Evolutionary conservation across 2,329 filamentous ascomycete species (phyloP).

Genomic region (Exophiala mesophila): DNA sequence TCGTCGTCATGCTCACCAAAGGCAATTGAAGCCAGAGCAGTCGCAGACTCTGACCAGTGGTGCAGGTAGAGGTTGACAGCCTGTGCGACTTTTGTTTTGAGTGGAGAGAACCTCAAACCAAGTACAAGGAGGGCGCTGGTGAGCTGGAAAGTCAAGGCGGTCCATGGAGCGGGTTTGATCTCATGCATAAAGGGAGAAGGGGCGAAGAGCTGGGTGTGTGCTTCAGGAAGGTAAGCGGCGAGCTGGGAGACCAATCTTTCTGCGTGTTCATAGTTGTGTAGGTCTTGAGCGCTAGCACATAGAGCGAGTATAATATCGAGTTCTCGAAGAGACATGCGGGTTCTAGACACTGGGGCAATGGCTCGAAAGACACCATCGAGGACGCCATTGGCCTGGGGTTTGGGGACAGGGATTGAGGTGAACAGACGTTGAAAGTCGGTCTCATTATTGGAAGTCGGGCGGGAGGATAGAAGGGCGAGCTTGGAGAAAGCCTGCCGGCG

Average conservation of each 20-base stretch:
- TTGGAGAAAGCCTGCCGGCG: conserved; percentile 41
- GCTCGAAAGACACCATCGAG: conserved; percentile 36
- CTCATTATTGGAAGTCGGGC: conserved; percentile 26
- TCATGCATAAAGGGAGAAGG: conserved; percentile 76
- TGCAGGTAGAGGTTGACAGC: conserved; percentile 68
- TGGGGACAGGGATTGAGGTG: conserved; percentile 29
- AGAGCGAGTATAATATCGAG: conserved; percentile 87
- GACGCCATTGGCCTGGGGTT: conserved; percentile 28
- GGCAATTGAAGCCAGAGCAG: conserved; percentile 50
- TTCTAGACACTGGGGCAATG: conserved; percentile 35
- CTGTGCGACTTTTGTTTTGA: conserved; percentile 62
- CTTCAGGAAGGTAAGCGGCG: conserved; percentile 78
- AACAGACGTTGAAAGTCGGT: conserved; percentile 36
- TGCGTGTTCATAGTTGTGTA: conserved; percentile 67
- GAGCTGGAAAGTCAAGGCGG: conserved; percentile 73
- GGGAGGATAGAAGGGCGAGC: conserved; percentile 40
- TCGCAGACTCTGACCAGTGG: conserved; percentile 61
- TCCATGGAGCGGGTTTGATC: conserved; percentile 83
- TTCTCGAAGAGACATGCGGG: conserved; percentile 66
- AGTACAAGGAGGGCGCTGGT: conserved; percentile 76
- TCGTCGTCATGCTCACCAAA: conserved; percentile 54
- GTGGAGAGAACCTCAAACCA: conserved; percentile 64
- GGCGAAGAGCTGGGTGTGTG: conserved; percentile 71
- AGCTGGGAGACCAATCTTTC: conserved; percentile 74
- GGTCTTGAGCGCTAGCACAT: conserved; percentile 78